phyloP scores from a whole-genome alignment of 176 grass and related monocot species.

The Phragmites australis region DNA sequence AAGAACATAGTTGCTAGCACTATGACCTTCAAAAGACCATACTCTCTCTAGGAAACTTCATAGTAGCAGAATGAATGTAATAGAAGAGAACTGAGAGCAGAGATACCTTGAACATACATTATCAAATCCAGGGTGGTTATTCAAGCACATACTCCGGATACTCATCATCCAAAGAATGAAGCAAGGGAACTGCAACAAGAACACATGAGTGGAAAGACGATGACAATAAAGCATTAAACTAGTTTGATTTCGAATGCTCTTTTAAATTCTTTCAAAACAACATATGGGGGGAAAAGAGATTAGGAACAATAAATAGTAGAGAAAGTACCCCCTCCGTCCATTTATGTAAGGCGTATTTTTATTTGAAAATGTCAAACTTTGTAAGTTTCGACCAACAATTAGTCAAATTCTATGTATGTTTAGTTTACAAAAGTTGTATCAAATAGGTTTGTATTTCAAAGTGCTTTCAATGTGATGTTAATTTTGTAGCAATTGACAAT shows the following conservation, averaged over 20 bases:
- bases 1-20: conserved; percentile 9
- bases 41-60: conserved; percentile 28
- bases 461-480: too few species aligned
- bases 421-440: too few species aligned
- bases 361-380: too few species aligned
- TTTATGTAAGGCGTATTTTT: too few species aligned
- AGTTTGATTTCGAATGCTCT: background rate
- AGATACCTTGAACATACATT: conserved; percentile 65
- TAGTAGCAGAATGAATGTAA: conserved; percentile 8
- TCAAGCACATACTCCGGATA: conserved; percentile 80
- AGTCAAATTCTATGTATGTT: too few species aligned
- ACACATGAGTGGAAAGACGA: conserved; percentile 13
- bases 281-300: background rate
- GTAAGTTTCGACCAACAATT: too few species aligned
- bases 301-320: background rate
- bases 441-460: too few species aligned
- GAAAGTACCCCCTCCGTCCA: too few species aligned
- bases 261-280: conserved; percentile 6
- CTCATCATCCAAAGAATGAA: conserved; percentile 88
- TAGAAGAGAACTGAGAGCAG: conserved; percentile 18
- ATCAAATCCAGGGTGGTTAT: conserved; percentile 73
- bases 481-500: too few species aligned
- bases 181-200: conserved; percentile 60
- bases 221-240: background rate
- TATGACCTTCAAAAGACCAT: conserved; percentile 14